Base-by-base conservation (phyloP, 139 green algal species). In the Picochlorum sp. region DNA sequence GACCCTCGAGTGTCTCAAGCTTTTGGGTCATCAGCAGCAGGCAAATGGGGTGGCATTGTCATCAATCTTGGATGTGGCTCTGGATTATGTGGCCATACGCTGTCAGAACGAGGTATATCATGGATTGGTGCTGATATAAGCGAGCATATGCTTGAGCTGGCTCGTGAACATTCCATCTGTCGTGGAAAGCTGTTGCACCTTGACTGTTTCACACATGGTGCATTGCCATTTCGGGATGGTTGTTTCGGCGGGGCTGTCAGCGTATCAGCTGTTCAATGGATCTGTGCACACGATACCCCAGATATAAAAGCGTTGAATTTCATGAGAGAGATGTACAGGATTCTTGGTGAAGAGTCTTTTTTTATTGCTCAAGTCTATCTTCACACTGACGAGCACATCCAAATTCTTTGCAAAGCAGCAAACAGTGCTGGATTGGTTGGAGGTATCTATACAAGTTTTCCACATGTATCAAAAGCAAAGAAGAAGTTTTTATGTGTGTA, bases 111-210 rank as follows among this genome's bases (percentile, higher is more conserved):
- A 89, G 10, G 58, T 67, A 45, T 76, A 82, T 3, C 85, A 95
- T 97, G 91, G 92, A 61, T 98, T 32, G 93, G 90, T 1, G 37
- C 85, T 8, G 93, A 98, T 78, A 92, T 97, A 65, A 87, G 71
- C 21, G 21, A 50, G 3, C 72, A 79, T 14, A 96, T 96, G 90
- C 75, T 95, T 45, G 7, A 20, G 65, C 5, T 52, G 65, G 4
- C 56, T 32, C 13, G 24, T 6, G 24, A 65, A 54, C 32, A 10
- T 66, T 7, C 21, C 10, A 24, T 11, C 14, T 38, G 14, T 14
- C 2, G 4, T n/a, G 16, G 24, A 13, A 45, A 47, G 32, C 34
- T 26, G 28, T 3, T 65, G 71, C 49, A 14, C n/a, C 41, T n/a
- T 73, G 24, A 60, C 78, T 14, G 70, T 94, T 49, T 47, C 68